Evolutionary conservation across 257 asterid species (phyloP), one percentile per base, ranked within the genome.

Genomic region (Nicotiana obtusifolia): DNA sequence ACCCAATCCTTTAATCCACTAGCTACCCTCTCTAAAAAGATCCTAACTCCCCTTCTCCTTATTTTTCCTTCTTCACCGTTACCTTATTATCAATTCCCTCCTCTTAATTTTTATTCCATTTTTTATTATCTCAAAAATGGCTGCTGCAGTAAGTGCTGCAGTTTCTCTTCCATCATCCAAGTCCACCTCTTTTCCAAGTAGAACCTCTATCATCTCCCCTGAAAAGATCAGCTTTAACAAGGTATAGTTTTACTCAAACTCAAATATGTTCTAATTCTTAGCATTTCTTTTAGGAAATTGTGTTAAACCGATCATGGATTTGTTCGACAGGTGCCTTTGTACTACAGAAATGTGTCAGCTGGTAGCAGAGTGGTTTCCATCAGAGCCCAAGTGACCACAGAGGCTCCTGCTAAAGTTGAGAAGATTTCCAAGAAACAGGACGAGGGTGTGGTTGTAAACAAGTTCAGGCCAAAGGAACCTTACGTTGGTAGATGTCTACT

Each of bases 101-200:
- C 62, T 57, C 66, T 61, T 64, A 13, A 64, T 11, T 10, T 60
- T 20, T 7, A 11, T n/a, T 69, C 76, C 71, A 64, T 64, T 28
- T 66, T 20, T 69, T 67, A 26, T 4, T 81, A 19, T 19, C 53
- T 81, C 80, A 77, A 28, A 77, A 81, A 95, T 95, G 99, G 97
- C 98, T 86, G 86, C 99, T 88, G 94, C 98, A 81, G 93, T 94
- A 35, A 93, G 91, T 84, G 97, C 99, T 82, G 97, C 99, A 86
- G 97, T 92, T 67, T 88, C 97, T 81, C 95, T 94, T 78, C 92
- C 98, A 57, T 89, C 99, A 54, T 78, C 99, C 81, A 89, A 91
- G 68, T 88, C 97, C 52, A 17, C 93, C 78, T 87, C 94, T 81
- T 91, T 92, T 67, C 5, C 91, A 15, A 5, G 91, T 59, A 91